Evolutionary conservation across 2,329 filamentous ascomycete genomes (phyloP).

Genomic region (Cladosporium austrohemisphaericum): DNA sequence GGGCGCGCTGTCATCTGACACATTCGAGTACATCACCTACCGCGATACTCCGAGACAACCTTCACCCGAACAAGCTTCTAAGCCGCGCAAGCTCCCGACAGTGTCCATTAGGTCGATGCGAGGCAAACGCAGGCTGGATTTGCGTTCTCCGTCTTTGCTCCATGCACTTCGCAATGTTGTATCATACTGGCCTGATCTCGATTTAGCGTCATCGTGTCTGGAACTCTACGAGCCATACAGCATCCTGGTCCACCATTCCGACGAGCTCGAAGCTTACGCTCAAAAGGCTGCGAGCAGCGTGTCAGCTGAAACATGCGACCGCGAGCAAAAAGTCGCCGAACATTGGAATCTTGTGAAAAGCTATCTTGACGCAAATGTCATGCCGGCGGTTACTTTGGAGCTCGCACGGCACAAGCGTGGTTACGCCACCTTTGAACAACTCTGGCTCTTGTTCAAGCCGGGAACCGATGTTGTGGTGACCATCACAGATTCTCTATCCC

Average conservation of each 20-base stretch:
- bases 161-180: constrained; percentile 1
- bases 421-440: not conserved
- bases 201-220: not conserved
- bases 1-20: too few species aligned
- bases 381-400: not conserved
- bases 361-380: not conserved
- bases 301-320: not conserved
- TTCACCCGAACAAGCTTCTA: too few species aligned
- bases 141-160: not conserved
- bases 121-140: not conserved
- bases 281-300: not conserved
- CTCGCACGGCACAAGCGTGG: not conserved
- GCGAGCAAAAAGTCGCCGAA: not conserved
- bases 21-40: too few species aligned
- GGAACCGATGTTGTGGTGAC: not conserved
- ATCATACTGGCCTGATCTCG: not conserved
- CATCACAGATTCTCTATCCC: not conserved
- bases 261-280: not conserved
- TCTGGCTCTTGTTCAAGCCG: constrained; percentile 3
- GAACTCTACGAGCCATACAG: not conserved
- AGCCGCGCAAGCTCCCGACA: too few species aligned
- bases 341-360: not conserved
- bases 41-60: too few species aligned
- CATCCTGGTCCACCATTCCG: not conserved
- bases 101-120: not conserved